Evolutionary conservation across 192 early-diverging fungal genomes (phyloP).

Genomic region (Backusella tuberculispora): DNA sequence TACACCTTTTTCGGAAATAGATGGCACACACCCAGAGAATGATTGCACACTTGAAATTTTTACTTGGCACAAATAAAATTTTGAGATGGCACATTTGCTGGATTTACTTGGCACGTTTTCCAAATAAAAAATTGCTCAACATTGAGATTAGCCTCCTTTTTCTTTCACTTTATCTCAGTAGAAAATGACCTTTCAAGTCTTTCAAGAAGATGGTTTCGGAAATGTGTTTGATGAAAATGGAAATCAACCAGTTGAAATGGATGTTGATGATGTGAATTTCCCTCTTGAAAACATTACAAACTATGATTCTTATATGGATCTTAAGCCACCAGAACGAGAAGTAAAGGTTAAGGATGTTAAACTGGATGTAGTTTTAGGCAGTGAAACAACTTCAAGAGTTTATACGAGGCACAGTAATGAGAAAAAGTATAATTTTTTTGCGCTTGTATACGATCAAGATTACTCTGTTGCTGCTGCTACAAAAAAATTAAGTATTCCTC

Average conservation of each 20-base stretch:
- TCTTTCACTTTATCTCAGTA: too few relatives aligned
- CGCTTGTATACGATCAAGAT: background rate
- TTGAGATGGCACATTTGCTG: background rate
- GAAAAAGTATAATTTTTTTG: slow-evolving; percentile 11
- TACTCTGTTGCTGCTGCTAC: background rate
- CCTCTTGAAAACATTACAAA: background rate
- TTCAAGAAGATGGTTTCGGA: slow-evolving; percentile 8
- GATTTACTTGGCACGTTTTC: too few relatives aligned
- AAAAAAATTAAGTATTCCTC: slow-evolving; percentile 6
- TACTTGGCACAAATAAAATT: background rate
- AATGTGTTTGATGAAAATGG: slow-evolving; percentile 12
- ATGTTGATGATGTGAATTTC: slow-evolving; percentile 1
- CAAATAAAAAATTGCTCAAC: slow-evolving; percentile 3
- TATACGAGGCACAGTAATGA: slow-evolving; percentile 14
- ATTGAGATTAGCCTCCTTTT: background rate
- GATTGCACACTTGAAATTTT: background rate
- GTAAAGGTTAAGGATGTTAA: background rate
- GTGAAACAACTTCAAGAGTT: background rate
- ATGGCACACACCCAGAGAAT: too few relatives aligned
- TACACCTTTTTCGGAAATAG: background rate
- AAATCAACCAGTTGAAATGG: slow-evolving; percentile 3
- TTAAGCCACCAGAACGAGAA: slow-evolving; percentile 3
- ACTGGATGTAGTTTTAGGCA: background rate
- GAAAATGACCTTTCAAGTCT: slow-evolving; percentile 7
- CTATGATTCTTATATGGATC: slow-evolving; percentile 8